Evolutionary conservation across 1,284 basidiomycete genomes (phyloP).

Genomic region (Chalciporus sp.): DNA sequence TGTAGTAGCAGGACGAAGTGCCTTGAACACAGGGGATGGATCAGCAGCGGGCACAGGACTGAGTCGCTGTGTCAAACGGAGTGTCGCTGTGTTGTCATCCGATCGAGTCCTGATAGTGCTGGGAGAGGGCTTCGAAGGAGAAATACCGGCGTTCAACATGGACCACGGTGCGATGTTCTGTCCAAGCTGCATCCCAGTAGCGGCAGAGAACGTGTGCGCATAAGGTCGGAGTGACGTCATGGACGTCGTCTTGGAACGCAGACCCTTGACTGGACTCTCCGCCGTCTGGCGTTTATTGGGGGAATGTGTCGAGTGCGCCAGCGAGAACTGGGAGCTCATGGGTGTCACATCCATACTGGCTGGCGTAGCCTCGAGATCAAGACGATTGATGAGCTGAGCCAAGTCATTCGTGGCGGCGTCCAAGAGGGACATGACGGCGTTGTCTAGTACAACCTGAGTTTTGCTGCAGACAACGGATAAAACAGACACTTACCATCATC

Average conservation of each 20-base stretch:
- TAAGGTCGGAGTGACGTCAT: conserved; percentile 64
- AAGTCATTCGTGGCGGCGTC: conserved; percentile 78
- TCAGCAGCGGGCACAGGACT: conserved; percentile 54
- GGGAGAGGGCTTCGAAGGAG: conserved; percentile 43
- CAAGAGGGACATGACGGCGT: conserved; percentile 65
- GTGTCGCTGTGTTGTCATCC: conserved; percentile 18
- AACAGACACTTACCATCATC: conserved; percentile 40
- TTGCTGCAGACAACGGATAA: background rate
- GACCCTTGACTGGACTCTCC: conserved; percentile 44
- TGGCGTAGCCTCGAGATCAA: conserved; percentile 76
- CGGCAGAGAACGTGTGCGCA: conserved; percentile 45
- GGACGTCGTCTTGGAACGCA: conserved; percentile 46
- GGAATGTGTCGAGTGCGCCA: background rate
- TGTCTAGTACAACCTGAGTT: conserved; percentile 29
- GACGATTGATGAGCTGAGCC: conserved; percentile 69
- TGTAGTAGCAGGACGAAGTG: conserved; percentile 52
- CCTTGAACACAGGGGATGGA: conserved; percentile 56
- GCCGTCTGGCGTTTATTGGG: conserved; percentile 15
- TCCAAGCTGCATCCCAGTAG: conserved; percentile 41
- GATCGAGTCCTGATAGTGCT: conserved; percentile 8
- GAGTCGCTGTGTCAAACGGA: conserved; percentile 48
- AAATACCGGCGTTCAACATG: conserved; percentile 48
- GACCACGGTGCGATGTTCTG: conserved; percentile 70
- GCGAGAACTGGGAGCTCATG: conserved; percentile 27
- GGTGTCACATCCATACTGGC: conserved; percentile 53